A percentile compares a stretch with the other conserved stretches of the same genome.
phyloP scores from a whole-genome alignment of 2,329 filamentous ascomycete genomes.

The Cryphonectria japonica region DNA sequence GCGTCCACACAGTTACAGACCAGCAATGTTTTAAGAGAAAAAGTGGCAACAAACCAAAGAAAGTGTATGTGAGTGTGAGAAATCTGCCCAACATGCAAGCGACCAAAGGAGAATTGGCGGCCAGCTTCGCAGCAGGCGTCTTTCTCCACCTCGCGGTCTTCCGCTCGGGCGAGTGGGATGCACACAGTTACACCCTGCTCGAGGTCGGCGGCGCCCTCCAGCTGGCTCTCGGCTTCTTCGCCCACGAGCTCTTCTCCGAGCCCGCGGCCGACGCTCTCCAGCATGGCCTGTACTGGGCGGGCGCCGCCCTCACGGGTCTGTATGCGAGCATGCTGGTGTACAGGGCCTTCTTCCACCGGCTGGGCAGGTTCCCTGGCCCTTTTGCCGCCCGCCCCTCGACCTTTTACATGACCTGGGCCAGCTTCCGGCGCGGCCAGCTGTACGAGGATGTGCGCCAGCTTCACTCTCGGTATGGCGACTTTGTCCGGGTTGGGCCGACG shows the following conservation, averaged over 20 bases:
- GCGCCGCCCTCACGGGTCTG: conserved; percentile 20
- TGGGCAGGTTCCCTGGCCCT: conserved; percentile 20
- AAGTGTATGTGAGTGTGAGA: not conserved
- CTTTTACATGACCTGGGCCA: conserved; percentile 30
- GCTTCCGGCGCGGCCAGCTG: conserved; percentile 32
- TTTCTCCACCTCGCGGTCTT: conserved; percentile 14
- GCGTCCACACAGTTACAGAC: not conserved
- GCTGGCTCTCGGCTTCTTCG: not conserved
- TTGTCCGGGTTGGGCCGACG: conserved; percentile 35
- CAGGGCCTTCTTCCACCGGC: conserved; percentile 32
- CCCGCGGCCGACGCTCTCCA: not conserved
- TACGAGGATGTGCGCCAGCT: conserved; percentile 33
- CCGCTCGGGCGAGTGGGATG: conserved; percentile 23
- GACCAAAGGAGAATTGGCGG: conserved; percentile 15
- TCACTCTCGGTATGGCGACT: conserved; percentile 32
- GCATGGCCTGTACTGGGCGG: conserved; percentile 13
- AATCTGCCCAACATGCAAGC: conserved; percentile 2
- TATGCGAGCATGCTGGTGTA: conserved; percentile 33
- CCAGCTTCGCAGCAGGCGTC: conserved; percentile 16
- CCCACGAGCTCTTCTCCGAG: conserved; percentile 10
- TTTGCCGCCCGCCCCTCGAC: conserved; percentile 29
- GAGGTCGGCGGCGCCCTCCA: conserved; percentile 9
- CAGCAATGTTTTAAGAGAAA: not conserved
- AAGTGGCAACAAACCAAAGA: not conserved
- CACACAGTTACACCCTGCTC: conserved; percentile 24